Evolutionary conservation across 2,329 filamentous ascomycete genomes (phyloP), one percentile per base, ranked within the genome.

Genomic region (Emmonsia crescens): DNA sequence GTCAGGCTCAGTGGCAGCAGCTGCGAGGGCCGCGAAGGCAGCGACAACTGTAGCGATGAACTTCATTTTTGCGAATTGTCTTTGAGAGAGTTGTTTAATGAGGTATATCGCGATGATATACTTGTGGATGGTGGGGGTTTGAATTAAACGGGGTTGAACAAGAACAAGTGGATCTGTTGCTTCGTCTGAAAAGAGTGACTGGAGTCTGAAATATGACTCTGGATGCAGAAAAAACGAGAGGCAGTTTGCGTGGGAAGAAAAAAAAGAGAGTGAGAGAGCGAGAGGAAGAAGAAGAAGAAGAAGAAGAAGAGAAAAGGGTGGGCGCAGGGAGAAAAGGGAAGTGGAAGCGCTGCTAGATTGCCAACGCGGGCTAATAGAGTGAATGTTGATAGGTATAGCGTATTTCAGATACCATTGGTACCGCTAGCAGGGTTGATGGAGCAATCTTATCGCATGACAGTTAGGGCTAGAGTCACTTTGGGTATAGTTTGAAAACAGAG

Each of bases 1-100:
- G 68, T 77, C 68, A 64, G 75, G 74, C 42, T 66, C 27, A 59
- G 70, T 73, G 71, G 71, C 68, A 64, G 75, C 74, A 60, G 75
- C 69, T 57, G 71, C 74, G 57, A 75, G 62, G 66, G 75, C 74
- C 64, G 68, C 70, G 59, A 78, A 68, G 69, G 73, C 70, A 48
- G 75, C 70, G 65, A 75, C 58, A 63, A 75, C 59, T 64, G 72
- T 66, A 54, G 69, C 66, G 66, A 73, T 68, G 71, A 77, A 74
- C 70, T 72, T 73, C 74, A 77, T 76, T 62, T 66, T 75, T 66
- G 63, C 52, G 48, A 62, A 8, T 60, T 60, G 56, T 62, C 31
- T 40, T 31, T 1, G 10, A 38, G 10, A 2, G 29, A 6, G 27
- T 55, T 59, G n/a, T 19, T 61, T 33, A 38, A 59, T 38, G 5